Evolutionary conservation across 2,329 filamentous ascomycete species (phyloP).

Genomic region (Neofusicoccum sp.): DNA sequence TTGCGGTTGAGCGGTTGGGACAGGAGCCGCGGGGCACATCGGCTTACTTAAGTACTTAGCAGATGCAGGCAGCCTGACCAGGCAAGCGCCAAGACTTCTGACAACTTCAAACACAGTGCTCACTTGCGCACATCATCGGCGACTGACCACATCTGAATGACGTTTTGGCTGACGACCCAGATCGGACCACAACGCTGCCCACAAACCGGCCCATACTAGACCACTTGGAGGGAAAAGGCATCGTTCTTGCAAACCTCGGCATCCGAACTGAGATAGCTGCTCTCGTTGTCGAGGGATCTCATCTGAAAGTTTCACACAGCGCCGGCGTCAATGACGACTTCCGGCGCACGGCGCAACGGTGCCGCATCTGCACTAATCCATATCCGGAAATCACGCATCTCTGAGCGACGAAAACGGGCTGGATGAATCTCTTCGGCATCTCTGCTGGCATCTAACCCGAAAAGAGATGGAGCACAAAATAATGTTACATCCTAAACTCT

Average conservation of each 20-base stretch:
- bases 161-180: neutral
- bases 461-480: too few species aligned
- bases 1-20: too few species aligned
- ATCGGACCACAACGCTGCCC: neutral
- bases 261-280: neutral
- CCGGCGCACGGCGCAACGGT: too few species aligned
- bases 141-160: neutral
- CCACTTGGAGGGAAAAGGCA: neutral
- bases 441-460: too few species aligned
- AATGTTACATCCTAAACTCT: too few species aligned
- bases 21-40: too few species aligned
- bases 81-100: neutral
- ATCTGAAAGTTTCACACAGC: neutral
- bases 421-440: too few species aligned
- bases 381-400: too few species aligned
- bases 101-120: conserved; percentile 4
- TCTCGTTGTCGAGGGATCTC: neutral
- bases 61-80: too few species aligned
- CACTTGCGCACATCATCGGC: conserved; percentile 11
- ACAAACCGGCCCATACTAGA: neutral
- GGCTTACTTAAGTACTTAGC: too few species aligned
- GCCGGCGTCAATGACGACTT: neutral
- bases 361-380: too few species aligned
- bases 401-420: too few species aligned
- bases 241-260: neutral